Percentiles rank a stretch among this genome's conserved stretches.
phyloP scores from a whole-genome alignment of 805 yeast species.

The Candida ulmi region DNA sequence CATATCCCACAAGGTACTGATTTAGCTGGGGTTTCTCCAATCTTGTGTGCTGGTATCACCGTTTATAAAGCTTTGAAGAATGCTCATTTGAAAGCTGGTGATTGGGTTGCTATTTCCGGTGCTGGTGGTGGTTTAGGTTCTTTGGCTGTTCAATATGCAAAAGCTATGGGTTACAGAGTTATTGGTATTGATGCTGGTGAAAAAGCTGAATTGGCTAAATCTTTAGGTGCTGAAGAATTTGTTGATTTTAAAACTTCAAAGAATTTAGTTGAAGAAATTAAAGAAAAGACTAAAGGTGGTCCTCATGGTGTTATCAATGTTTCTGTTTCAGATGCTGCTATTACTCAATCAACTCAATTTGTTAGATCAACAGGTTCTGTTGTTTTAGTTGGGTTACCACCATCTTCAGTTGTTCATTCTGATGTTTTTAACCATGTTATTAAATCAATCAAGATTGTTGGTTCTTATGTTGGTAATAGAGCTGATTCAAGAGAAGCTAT shows the following conservation, averaged over 20 bases:
- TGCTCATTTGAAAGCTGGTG: conserved; percentile 59
- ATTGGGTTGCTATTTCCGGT: conserved; percentile 70
- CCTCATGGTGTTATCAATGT: conserved; percentile 68
- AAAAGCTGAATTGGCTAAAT: conserved; percentile 25
- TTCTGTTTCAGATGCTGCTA: conserved; percentile 64
- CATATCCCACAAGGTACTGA: conserved; percentile 67
- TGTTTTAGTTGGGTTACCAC: conserved; percentile 71
- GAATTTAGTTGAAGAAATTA: conserved; percentile 49
- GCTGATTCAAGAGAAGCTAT: conserved; percentile 75
- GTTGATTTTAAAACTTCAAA: conserved; percentile 51
- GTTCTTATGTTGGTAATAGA: conserved; percentile 86
- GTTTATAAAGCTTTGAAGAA: conserved; percentile 87
- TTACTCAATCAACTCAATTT: conserved; percentile 51
- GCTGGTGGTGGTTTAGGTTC: conserved; percentile 77
- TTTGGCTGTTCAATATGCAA: conserved; percentile 65
- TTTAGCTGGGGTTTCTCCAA: conserved; percentile 71
- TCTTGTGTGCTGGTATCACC: conserved; percentile 87
- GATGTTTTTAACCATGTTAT: conserved; percentile 68
- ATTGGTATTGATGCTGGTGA: conserved; percentile 64
- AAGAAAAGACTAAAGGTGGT: conserved; percentile 59
- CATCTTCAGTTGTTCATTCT: conserved; percentile 63
- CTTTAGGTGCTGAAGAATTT: conserved; percentile 57
- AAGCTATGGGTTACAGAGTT: conserved; percentile 67
- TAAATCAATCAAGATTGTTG: conserved; percentile 62
- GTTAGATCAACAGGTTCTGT: conserved; percentile 64